Percentiles rank a stretch among this genome's conserved stretches.
Conservation (phyloP, 176 grass and related monocot species). For the Rhynchospora breviuscula region DNA sequence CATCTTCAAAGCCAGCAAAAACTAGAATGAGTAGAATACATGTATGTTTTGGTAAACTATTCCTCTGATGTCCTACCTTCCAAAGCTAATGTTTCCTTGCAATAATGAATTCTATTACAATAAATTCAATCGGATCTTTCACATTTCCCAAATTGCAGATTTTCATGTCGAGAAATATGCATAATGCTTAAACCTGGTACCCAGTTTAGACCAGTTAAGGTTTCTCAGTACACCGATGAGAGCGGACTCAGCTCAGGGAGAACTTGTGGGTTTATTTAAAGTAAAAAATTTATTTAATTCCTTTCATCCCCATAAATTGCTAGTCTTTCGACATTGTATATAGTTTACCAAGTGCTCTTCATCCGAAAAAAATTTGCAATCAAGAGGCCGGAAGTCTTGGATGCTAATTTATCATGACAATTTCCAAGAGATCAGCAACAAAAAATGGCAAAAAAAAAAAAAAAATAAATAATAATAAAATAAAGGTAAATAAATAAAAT, state of each 20-base stretch:
- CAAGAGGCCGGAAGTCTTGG: no score
- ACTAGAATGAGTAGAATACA: slow-evolving; percentile 37
- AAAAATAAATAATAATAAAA: not conserved
- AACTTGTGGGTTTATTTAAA: not conserved
- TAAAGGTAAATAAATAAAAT: no score
- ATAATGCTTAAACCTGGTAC: slow-evolving; percentile 19
- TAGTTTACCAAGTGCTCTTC: not conserved
- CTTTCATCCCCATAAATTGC: not conserved
- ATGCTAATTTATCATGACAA: not conserved
- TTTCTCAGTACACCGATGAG: not conserved
- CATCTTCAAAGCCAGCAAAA: slow-evolving; percentile 30
- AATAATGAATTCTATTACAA: slow-evolving; percentile 27
- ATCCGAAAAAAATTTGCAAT: no score
- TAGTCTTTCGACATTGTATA: not conserved
- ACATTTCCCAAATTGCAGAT: slow-evolving; percentile 40
- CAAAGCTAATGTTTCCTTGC: slow-evolving; percentile 37
- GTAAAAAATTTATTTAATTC: not conserved
- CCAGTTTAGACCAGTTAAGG: not conserved
- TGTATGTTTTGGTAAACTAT: slow-evolving; percentile 38
- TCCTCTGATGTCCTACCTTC: slow-evolving; percentile 32
- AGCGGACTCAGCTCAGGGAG: not conserved
- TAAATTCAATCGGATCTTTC: slow-evolving; percentile 23
- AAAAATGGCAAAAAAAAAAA: not conserved
- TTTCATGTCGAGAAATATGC: slow-evolving; percentile 22
- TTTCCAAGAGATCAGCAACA: not conserved